Base-by-base conservation (phyloP, 2,329 filamentous ascomycete genomes). In the Torrubiellomyces zombiae region DNA sequence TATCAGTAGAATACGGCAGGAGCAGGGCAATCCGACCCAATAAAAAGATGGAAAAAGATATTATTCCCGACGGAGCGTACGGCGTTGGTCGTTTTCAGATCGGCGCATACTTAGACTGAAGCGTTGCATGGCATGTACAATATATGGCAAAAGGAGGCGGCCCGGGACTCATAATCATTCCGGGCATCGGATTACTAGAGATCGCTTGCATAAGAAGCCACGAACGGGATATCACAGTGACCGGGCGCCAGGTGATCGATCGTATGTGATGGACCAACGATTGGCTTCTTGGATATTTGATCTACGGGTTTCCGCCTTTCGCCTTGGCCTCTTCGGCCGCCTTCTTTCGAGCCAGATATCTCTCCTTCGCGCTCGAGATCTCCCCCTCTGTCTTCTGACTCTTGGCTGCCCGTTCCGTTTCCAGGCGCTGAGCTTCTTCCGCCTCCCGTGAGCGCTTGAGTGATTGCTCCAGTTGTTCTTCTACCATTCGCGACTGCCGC, bases 401-500 rank as follows among this genome's bases (percentile, higher is more conserved):
- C 63, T 86, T 89, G 18, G 67, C 56, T 10, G 67, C 65, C 29
- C 70, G 61, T 48, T 80, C 73, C 12, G 74, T 42, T 32, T 67
- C 61, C 34, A 55, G 54, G 36, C 69, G 64, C 39, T 78, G 70
- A 29, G 75, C 67, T 23, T 75, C 76, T 32, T 55, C 51, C 29
- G 79, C 73, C 32, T 82, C 75, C 8, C 75, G 55, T 20, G 71
- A 67, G 26, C 79, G 59, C 55, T 86, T 86, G 13, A 75, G 61
- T 18, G 71, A 63, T 42, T 75, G 65, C 39, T 75, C 77, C 10
- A 89, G 58, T 48, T 89, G 80, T 41, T 74, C 67, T 38, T 78
- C 79, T 33, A 89, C 56, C 77, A 86, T 80, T 29, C 68, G 66
- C 6, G 74, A 75, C 53, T 89, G 80, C 20, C 79, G 58, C 44